Evolutionary conservation across 2,329 filamentous ascomycete genomes (phyloP).

Genomic region (Chaetomiaceae sp.): DNA sequence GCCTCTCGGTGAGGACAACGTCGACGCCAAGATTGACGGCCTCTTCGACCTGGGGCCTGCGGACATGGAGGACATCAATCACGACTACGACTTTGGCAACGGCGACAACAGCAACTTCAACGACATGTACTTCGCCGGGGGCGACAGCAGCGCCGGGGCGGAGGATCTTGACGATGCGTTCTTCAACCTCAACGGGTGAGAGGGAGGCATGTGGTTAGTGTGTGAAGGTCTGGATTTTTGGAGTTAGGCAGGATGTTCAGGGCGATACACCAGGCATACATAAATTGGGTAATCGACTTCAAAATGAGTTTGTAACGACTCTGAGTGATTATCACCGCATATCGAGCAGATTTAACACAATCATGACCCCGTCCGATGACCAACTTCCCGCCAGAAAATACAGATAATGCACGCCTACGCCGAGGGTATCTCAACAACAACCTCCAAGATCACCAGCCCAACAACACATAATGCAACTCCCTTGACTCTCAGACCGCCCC

Average conservation of each 20-base stretch:
- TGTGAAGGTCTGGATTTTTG: neutral
- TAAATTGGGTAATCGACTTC: no score
- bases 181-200: constrained; percentile 31
- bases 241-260: no score
- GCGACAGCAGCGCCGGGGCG: constrained; percentile 37
- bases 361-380: no score
- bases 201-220: neutral
- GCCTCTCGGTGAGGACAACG: constrained; percentile 10
- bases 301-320: no score
- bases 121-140: constrained; percentile 42
- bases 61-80: constrained; percentile 34
- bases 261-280: no score
- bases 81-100: constrained; percentile 36
- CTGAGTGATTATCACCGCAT: no score
- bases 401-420: neutral
- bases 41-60: constrained; percentile 41
- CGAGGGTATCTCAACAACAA: neutral
- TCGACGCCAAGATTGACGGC: constrained; percentile 37
- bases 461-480: neutral
- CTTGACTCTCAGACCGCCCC: neutral
- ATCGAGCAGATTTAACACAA: no score
- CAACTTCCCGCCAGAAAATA: no score
- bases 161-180: constrained; percentile 43
- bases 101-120: constrained; percentile 41
- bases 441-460: neutral